A percentile compares a stretch with the other conserved stretches of the same genome.
Conservation (phyloP, 2,329 filamentous ascomycete genomes). For the Thielaviopsis musarum region DNA sequence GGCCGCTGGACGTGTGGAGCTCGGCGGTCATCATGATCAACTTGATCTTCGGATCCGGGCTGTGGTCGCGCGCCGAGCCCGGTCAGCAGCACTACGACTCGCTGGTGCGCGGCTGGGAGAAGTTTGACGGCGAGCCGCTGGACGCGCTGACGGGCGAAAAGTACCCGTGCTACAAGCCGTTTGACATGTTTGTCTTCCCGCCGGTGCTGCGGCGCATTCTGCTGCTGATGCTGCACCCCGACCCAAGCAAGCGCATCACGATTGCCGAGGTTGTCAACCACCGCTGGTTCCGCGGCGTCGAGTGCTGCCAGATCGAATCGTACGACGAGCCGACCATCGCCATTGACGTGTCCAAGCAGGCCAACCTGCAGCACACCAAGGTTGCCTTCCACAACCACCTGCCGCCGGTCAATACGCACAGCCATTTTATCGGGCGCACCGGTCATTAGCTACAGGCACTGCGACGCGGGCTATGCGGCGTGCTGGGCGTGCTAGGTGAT, state of each 20-base stretch:
- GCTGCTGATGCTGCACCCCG: conserved; percentile 67
- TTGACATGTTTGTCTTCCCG: conserved; percentile 50
- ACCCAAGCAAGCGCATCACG: conserved; percentile 52
- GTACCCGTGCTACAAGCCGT: conserved; percentile 46
- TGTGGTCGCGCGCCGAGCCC: conserved; percentile 54
- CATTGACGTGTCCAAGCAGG: conserved; percentile 41
- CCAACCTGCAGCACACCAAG: conserved; percentile 26
- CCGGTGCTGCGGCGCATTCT: conserved; percentile 53
- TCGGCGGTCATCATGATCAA: conserved; percentile 70
- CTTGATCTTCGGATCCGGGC: conserved; percentile 52
- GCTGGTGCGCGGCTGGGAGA: conserved; percentile 50
- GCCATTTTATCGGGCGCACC: conserved; percentile 20
- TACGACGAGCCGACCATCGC: conserved; percentile 43
- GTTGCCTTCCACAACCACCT: conserved; percentile 44
- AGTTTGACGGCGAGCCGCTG: conserved; percentile 38
- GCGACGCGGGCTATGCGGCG: neutral
- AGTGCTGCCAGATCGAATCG: conserved; percentile 61
- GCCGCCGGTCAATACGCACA: conserved; percentile 30
- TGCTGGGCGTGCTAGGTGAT: neutral
- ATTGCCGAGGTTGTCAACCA: conserved; percentile 53
- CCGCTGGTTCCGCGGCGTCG: conserved; percentile 56
- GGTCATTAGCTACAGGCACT: conserved; percentile 1
- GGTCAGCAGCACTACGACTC: conserved; percentile 43
- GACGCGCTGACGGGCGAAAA: conserved; percentile 19
- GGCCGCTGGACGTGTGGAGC: conserved; percentile 72